Evolutionary conservation across 2,329 filamentous ascomycete species (phyloP).

Genomic region (Cordyceps pruinosa): DNA sequence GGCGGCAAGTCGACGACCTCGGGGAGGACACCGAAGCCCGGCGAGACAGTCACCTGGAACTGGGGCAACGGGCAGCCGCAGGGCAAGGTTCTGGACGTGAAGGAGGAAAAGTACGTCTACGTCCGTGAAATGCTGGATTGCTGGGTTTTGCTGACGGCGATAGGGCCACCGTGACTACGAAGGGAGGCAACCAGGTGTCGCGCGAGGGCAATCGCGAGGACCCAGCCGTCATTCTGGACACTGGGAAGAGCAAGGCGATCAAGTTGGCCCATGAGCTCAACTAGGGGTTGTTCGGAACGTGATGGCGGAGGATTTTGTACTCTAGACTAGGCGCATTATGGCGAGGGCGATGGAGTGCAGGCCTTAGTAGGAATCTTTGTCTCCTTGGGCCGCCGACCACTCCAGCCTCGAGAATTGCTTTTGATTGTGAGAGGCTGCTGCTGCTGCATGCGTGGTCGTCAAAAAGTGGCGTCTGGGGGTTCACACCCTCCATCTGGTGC

Average conservation of each 20-base stretch:
- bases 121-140: too few relatives aligned
- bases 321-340: too few relatives aligned
- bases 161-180: slow-evolving; percentile 34
- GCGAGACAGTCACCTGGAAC: slow-evolving; percentile 40
- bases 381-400: not conserved
- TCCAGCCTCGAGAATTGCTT: too few relatives aligned
- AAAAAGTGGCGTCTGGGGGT: not conserved
- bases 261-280: slow-evolving; percentile 36
- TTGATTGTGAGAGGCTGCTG: not conserved
- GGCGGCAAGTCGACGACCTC: slow-evolving; percentile 13
- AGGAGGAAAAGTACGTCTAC: slow-evolving; percentile 18
- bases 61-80: slow-evolving; percentile 37
- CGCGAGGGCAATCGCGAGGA: slow-evolving; percentile 34
- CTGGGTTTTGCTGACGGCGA: not conserved
- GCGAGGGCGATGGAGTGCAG: too few relatives aligned
- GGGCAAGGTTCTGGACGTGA: slow-evolving; percentile 39
- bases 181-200: slow-evolving; percentile 34
- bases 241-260: slow-evolving; percentile 36
- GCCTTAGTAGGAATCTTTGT: not conserved
- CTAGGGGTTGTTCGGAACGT: slow-evolving; percentile 5
- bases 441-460: not conserved
- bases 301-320: too few relatives aligned
- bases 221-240: slow-evolving; percentile 36
- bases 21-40: slow-evolving; percentile 29
- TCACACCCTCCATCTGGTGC: not conserved